Conservation (phyloP, 768 basidiomycete species). For the Calocera viscosa region DNA sequence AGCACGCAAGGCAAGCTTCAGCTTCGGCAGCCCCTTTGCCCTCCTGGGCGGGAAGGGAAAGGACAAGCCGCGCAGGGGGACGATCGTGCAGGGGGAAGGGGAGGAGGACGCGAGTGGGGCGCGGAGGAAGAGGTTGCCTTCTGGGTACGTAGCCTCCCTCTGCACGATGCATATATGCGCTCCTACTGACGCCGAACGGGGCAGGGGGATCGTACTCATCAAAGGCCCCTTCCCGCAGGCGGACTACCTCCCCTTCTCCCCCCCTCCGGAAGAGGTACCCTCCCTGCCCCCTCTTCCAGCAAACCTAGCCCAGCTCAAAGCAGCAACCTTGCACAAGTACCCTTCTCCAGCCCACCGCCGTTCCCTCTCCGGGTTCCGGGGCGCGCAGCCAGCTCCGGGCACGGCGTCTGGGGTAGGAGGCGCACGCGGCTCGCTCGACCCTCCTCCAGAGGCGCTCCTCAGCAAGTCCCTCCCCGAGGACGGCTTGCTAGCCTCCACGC, state of each 20-base stretch:
- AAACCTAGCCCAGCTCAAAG: slow-evolving; percentile 4
- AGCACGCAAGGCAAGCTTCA: background rate
- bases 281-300: background rate
- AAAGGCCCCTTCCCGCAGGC: background rate
- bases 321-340: background rate
- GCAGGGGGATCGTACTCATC: background rate
- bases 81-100: background rate
- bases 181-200: background rate
- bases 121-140: background rate
- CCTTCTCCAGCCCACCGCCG: background rate
- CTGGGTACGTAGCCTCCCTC: background rate
- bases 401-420: background rate
- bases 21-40: background rate
- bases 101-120: background rate
- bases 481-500: background rate
- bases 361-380: background rate
- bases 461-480: slow-evolving; percentile 6
- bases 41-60: background rate
- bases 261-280: background rate
- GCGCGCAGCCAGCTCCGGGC: background rate
- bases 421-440: background rate
- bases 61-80: background rate
- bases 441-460: background rate
- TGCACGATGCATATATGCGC: background rate
- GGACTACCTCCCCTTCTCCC: background rate